Base-by-base conservation (phyloP, 2,329 filamentous ascomycete species). In the Diaporthe humulicola region DNA sequence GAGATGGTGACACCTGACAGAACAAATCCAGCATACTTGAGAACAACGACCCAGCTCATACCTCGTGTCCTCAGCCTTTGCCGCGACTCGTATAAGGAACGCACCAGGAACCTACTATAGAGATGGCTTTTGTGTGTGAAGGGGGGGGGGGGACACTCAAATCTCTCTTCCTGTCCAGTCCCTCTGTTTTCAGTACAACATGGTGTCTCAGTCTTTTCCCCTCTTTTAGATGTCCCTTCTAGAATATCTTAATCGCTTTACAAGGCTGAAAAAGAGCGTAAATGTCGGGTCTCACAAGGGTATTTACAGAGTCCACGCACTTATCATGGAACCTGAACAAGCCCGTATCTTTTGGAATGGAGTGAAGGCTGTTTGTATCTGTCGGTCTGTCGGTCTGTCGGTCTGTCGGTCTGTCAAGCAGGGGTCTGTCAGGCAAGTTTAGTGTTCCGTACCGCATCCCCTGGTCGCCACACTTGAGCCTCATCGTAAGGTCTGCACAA, bases 391-490 rank as follows among this genome's bases (percentile, higher is more conserved):
- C n/a, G n/a, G n/a, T n/a, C n/a, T n/a, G n/a, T n/a, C n/a, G n/a
- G n/a, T n/a, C n/a, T n/a, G n/a, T n/a, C n/a, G n/a, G 36, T 19
- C 12, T 22, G 58, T 64, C 14, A 45, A 42, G 28, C 38, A 64
- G 33, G 58, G 58, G 38, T 64, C n/a, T 5, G 17, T 64, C 58
- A 28, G 22, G 50, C 48, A 28, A 22, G 19, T 42, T 15, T 45
- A n/a, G 19, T 12, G 36, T 54, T 38, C 58, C 30, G n/a, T n/a
- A 15, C 33, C n/a, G 38, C 25, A 19, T 56, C 52, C 42, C 40
- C 36, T 58, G 54, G 40, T 28, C 50, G 28, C 66, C 38, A 12
- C 22, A 28, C 61, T 67, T 52, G 64, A 52, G 45, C 64, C 45
- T 28, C 64, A 67, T 52, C 45, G 30, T 9, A 25, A n/a, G 12